These are phyloP conservation scores for Paracoccidioides brasiliensis DNA, from an alignment of 2,329 filamentous ascomycete genomes.

Conservation along the genomic window DNA sequence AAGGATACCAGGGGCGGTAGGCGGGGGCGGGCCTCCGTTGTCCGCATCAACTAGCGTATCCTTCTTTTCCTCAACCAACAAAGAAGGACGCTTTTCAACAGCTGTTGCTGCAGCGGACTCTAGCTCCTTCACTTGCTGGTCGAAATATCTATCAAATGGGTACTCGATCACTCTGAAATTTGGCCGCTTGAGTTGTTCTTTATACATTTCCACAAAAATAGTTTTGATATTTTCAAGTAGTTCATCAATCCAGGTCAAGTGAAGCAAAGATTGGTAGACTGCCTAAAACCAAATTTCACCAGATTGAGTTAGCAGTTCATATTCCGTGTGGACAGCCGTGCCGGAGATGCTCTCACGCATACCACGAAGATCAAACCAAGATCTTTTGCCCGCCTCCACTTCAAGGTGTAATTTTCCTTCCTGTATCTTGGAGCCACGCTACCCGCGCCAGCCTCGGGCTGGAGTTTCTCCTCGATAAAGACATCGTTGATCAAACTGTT, in stretches of 20 bases:
- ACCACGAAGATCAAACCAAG: constrained; percentile 92
- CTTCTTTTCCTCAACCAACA: constrained; percentile 28
- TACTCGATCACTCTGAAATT: constrained; percentile 69
- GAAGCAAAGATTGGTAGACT: constrained; percentile 89
- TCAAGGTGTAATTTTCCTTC: constrained; percentile 85
- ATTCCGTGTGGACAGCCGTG: constrained; percentile 1
- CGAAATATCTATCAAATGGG: constrained; percentile 84
- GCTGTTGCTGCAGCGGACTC: constrained; percentile 26
- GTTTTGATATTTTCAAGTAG: constrained; percentile 89
- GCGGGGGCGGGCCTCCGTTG: constrained; percentile 38
- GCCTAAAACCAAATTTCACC: constrained; percentile 44
- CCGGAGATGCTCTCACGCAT: constrained; percentile 19
- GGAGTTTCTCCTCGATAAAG: constrained; percentile 87
- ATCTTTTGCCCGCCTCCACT: constrained; percentile 88
- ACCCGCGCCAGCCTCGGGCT: constrained; percentile 45
- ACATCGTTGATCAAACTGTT: constrained; percentile 93
- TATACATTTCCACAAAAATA: constrained; percentile 83
- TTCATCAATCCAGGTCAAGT: constrained; percentile 93
- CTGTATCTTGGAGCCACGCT: constrained; percentile 60
- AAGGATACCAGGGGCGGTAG: constrained; percentile 39
- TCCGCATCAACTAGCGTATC: constrained; percentile 37
- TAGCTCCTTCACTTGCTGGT: constrained; percentile 78
- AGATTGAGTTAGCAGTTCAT: background rate
- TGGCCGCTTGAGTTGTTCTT: constrained; percentile 68
- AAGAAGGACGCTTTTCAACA: constrained; percentile 34